Percentiles rank a stretch among this genome's conserved stretches.
Evolutionary conservation across 2,329 filamentous ascomycete genomes (phyloP).

Genomic region (Colletotrichum euphorbiae): DNA sequence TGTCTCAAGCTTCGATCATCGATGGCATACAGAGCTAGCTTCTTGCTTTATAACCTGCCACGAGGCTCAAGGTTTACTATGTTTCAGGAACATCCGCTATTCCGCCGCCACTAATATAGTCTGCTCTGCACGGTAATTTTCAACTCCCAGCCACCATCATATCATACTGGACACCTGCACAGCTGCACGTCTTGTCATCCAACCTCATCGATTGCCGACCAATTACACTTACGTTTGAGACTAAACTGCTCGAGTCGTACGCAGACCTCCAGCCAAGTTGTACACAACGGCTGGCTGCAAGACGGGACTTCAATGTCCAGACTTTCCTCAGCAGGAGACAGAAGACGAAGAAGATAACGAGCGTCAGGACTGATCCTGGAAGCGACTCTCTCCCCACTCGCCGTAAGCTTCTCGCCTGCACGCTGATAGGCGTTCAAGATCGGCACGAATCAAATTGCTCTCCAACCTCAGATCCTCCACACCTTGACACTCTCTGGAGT

Average conservation of each 20-base stretch:
- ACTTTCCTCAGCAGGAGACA: background rate
- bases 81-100: constrained; percentile 16
- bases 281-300: background rate
- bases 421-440: background rate
- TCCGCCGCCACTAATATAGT: background rate
- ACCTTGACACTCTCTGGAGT: background rate
- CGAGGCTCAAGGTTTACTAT: constrained; percentile 25
- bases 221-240: background rate
- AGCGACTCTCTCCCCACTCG: background rate
- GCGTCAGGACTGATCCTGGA: background rate
- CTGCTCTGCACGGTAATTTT: too few species aligned
- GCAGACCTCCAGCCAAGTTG: background rate
- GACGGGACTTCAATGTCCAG: background rate
- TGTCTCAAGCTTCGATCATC: background rate
- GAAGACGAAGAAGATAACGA: background rate
- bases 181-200: constrained; percentile 6
- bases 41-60: constrained; percentile 6
- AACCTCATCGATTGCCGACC: constrained; percentile 1
- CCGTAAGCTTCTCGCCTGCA: constrained; percentile 8
- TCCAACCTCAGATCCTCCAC: background rate
- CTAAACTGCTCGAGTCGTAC: constrained; percentile 17
- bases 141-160: background rate
- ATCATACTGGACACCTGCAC: background rate
- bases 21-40: constrained; percentile 1
- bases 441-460: constrained; percentile 3